These are phyloP conservation scores for Orbilia blumenaviensis DNA, from an alignment of 2,329 filamentous ascomycete genomes.

Conservation along the genomic window DNA sequence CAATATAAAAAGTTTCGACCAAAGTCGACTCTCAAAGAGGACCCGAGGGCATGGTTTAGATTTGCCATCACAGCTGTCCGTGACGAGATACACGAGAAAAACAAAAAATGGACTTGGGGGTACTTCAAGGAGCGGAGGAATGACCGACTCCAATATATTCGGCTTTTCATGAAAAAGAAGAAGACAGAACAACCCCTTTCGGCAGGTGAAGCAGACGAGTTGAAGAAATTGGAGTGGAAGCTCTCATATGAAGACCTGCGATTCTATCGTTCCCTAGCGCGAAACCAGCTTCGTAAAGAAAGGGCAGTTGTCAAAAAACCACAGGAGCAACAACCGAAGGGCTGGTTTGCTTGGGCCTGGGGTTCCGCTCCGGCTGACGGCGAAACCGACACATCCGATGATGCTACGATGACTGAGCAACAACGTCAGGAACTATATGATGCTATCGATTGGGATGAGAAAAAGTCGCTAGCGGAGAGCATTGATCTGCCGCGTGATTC, in stretches of 20 bases:
- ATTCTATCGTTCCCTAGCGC: slow-evolving; percentile 94
- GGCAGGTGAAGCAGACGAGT: slow-evolving; percentile 74
- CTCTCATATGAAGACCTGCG: slow-evolving; percentile 92
- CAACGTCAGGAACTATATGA: slow-evolving; percentile 96
- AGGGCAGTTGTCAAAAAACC: slow-evolving; percentile 86
- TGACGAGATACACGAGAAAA: slow-evolving; percentile 92
- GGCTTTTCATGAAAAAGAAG: slow-evolving; percentile 90
- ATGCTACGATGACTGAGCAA: slow-evolving; percentile 91
- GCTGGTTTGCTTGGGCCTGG: slow-evolving; percentile 94
- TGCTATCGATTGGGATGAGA: slow-evolving; percentile 98
- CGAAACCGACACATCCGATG: slow-evolving; percentile 71
- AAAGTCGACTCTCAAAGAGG: slow-evolving; percentile 83
- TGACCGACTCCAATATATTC: slow-evolving; percentile 86
- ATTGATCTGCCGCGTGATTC: slow-evolving; percentile 91
- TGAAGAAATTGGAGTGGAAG: slow-evolving; percentile 83
- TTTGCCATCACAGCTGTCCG: slow-evolving; percentile 92
- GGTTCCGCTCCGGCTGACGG: slow-evolving; percentile 71
- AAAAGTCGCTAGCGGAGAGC: slow-evolving; percentile 83
- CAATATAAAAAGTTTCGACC: slow-evolving; percentile 95
- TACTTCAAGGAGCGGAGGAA: slow-evolving; percentile 94
- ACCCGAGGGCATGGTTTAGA: slow-evolving; percentile 88
- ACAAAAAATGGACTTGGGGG: slow-evolving; percentile 92
- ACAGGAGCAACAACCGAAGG: slow-evolving; percentile 73
- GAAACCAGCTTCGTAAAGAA: slow-evolving; percentile 94
- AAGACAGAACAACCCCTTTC: slow-evolving; percentile 75